A percentile compares a stretch with the other conserved stretches of the same genome.
Conservation (phyloP, 805 yeast species). For the Saitoella complicata region DNA sequence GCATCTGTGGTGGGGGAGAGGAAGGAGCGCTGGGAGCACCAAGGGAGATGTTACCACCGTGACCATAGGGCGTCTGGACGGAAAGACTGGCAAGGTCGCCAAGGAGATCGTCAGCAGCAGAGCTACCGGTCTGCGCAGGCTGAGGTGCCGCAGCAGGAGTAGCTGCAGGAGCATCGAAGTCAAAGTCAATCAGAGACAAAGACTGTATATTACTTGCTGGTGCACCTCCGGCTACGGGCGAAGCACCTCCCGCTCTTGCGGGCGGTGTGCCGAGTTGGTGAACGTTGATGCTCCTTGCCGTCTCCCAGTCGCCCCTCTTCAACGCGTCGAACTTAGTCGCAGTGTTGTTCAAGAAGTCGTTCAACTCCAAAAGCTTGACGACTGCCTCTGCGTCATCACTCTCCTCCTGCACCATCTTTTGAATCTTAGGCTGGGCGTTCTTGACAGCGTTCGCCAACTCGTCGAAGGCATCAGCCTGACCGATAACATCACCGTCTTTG, state of each 20-base stretch:
- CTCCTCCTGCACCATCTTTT: constrained; percentile 70
- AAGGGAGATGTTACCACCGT: background rate
- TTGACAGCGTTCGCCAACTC: constrained; percentile 69
- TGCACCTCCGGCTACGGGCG: background rate
- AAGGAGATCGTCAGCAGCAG: background rate
- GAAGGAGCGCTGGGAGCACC: background rate
- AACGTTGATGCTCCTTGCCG: background rate
- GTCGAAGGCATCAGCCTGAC: constrained; percentile 50
- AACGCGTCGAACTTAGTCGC: constrained; percentile 50
- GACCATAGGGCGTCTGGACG: background rate
- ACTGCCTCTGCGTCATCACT: constrained; percentile 50
- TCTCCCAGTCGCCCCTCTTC: constrained; percentile 21
- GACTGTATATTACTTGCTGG: background rate
- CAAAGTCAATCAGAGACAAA: background rate
- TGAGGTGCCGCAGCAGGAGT: background rate
- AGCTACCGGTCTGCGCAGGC: background rate
- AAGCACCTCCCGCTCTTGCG: background rate
- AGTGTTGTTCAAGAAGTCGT: constrained; percentile 59
- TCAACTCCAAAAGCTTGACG: constrained; percentile 45
- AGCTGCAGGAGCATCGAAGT: background rate
- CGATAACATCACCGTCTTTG: constrained; percentile 21
- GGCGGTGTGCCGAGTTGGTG: background rate
- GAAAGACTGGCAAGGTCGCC: background rate
- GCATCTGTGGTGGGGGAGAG: background rate
- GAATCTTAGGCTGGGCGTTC: constrained; percentile 72